Percentiles rank a stretch among this genome's conserved stretches.
Evolutionary conservation across 139 green algal species (phyloP).

Genomic region (Pseudopediastrum boryanum): DNA sequence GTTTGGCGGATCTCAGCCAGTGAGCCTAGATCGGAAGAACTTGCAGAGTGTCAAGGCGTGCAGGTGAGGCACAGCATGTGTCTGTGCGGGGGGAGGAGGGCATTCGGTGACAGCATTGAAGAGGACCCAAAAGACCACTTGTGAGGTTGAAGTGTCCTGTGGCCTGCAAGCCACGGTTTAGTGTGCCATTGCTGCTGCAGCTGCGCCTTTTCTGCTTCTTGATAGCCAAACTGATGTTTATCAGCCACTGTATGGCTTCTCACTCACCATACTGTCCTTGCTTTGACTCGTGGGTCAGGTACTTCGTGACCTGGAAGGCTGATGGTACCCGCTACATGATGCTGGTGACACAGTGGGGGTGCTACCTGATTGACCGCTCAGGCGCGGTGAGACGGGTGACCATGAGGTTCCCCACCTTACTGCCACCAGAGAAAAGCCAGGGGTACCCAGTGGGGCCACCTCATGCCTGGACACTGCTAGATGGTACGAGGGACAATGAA

Average conservation of each 20-base stretch:
- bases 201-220: no score
- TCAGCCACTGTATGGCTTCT: no score
- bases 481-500: no score
- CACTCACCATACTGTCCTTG: no score
- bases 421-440: slow-evolving; percentile 13
- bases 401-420: slow-evolving; percentile 68
- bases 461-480: slow-evolving; percentile 83
- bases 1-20: slow-evolving; percentile 94
- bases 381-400: slow-evolving; percentile 63
- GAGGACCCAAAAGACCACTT: no score
- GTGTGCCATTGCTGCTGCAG: no score
- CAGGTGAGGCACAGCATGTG: slow-evolving; percentile 39
- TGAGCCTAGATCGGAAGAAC: slow-evolving; percentile 83
- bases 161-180: no score
- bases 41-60: slow-evolving; percentile 60
- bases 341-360: slow-evolving; percentile 73
- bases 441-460: slow-evolving; percentile 42
- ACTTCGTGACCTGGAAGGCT: slow-evolving; percentile 96
- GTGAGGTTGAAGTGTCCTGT: no score
- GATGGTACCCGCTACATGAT: slow-evolving; percentile 98
- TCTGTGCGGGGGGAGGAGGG: neutral
- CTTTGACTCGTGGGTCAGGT: slow-evolving; percentile 42
- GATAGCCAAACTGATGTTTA: no score
- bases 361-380: slow-evolving; percentile 92
- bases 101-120: no score